Base-by-base conservation (phyloP, 139 green algal species). In the Axilococcus clingmanii region DNA sequence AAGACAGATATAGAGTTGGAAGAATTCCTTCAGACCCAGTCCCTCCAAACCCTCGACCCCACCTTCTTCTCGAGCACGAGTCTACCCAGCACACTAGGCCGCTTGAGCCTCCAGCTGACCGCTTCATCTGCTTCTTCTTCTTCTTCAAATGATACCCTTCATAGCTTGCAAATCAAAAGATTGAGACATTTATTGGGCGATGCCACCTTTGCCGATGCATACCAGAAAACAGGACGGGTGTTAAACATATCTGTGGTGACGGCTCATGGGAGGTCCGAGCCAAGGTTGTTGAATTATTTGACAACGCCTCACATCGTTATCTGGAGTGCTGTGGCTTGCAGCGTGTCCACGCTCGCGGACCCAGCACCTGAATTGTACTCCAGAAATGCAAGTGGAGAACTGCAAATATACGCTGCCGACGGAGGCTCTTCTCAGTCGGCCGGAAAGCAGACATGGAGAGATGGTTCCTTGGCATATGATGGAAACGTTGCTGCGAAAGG, bases 281-380 rank as follows among this genome's bases (percentile, higher is more conserved):
- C 86, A 1, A 71, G 84, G 19, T 69, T 95, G 51, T 76, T 95
- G 46, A 95, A 95, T 72, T 94, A 95, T 72, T 74, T 95, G 33
- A 93, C 86, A 16, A 78, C 61, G 25, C 85, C 87, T 15, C 66
- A 93, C 46, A 79, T 87, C 37, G n/a, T 94, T 2, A 63, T 95
- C 12, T 95, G 87, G 87, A 81, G 60, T 42, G 87, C 86, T 3
- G 87, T 94, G 19, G 81, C 86, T 17, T 85, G 78, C 34, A 85
- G 66, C 44, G 84, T 75, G 20, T 78, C 81, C 23, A 88, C 89
- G 58, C 79, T 80, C 3, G 64, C 72, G 20, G 75, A 88, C 15
- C 92, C 82, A 27, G 0, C 48, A 27, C 19, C 7, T 27, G 24
- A n/a, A 23, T 9, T 43, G 6, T 43, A n/a, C 20, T 22, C 36